A percentile compares a stretch with the other conserved stretches of the same genome.
Conservation (phyloP, 2,329 filamentous ascomycete genomes). For the Epichloe amarillans region DNA sequence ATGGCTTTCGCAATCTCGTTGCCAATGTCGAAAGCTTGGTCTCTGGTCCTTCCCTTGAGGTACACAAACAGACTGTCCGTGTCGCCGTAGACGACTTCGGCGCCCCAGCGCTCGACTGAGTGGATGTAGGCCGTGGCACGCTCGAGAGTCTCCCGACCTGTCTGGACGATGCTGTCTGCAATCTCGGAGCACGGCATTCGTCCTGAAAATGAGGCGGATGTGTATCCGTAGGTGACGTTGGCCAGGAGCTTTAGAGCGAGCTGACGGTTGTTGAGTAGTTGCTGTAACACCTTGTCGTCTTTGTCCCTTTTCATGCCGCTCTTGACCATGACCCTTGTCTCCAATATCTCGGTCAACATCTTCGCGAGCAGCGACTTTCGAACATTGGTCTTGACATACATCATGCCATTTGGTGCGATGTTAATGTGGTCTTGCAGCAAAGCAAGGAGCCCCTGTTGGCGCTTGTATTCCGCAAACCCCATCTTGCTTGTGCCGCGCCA, state of each 20-base stretch:
- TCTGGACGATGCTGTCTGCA: slow-evolving; percentile 95
- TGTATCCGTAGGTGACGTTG: slow-evolving; percentile 98
- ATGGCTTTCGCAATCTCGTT: slow-evolving; percentile 81
- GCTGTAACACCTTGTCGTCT: slow-evolving; percentile 72
- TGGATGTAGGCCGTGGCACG: slow-evolving; percentile 89
- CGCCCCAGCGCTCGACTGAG: slow-evolving; percentile 73
- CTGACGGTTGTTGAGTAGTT: slow-evolving; percentile 83
- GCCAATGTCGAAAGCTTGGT: slow-evolving; percentile 84
- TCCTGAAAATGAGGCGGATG: slow-evolving; percentile 90
- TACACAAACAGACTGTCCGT: slow-evolving; percentile 92
- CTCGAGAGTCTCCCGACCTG: slow-evolving; percentile 85
- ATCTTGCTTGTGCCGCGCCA: slow-evolving; percentile 93
- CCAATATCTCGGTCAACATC: slow-evolving; percentile 91
- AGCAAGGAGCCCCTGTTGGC: slow-evolving; percentile 60
- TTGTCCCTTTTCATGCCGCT: slow-evolving; percentile 91
- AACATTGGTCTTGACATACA: slow-evolving; percentile 77
- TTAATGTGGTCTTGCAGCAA: slow-evolving; percentile 78
- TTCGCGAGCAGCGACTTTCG: slow-evolving; percentile 86
- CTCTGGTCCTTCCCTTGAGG: slow-evolving; percentile 72
- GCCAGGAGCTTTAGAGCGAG: slow-evolving; percentile 89
- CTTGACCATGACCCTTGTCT: slow-evolving; percentile 96
- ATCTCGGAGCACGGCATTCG: slow-evolving; percentile 98
- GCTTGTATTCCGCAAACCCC: slow-evolving; percentile 79
- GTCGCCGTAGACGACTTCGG: slow-evolving; percentile 95
- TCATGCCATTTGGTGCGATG: slow-evolving; percentile 89